phyloP scores from a whole-genome alignment of 345 rosid species.

The Brassica cretica region DNA sequence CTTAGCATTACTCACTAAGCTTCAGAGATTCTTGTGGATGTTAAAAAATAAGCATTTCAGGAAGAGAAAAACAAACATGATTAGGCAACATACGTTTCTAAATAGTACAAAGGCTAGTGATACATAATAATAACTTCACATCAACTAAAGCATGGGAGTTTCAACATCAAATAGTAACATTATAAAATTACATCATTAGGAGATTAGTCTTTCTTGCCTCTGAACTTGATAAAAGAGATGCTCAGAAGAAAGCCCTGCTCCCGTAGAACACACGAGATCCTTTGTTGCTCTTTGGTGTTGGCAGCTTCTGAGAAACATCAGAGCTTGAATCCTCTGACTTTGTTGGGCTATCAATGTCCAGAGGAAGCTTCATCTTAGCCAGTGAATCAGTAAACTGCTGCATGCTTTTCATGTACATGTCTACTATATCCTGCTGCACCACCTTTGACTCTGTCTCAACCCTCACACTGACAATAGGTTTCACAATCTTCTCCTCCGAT shows the following conservation, averaged over 20 bases:
- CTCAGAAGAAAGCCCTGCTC: slow-evolving; percentile 96
- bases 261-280: slow-evolving; percentile 99
- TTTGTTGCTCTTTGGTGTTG: slow-evolving; percentile 63
- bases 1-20: slow-evolving; percentile 39
- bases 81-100: slow-evolving; percentile 44
- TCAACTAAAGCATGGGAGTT: slow-evolving; percentile 55
- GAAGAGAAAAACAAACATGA: slow-evolving; percentile 3
- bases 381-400: slow-evolving; percentile 98
- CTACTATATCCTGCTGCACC: slow-evolving; percentile 93
- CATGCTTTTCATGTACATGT: slow-evolving; percentile 99
- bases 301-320: slow-evolving; percentile 70
- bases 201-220: slow-evolving; percentile 74
- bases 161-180: slow-evolving; percentile 55
- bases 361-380: slow-evolving; percentile 98
- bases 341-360: slow-evolving; percentile 72
- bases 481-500: slow-evolving; percentile 42
- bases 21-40: slow-evolving; percentile 41
- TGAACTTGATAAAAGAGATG: slow-evolving; percentile 42
- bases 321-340: slow-evolving; percentile 85
- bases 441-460: slow-evolving; percentile 74
- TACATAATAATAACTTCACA: slow-evolving; percentile 51
- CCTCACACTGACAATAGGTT: slow-evolving; percentile 53
- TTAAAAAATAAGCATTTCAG: slow-evolving; percentile 25
- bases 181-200: slow-evolving; percentile 59
- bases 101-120: slow-evolving; percentile 43